These are phyloP conservation scores for Nematocida major DNA, from an alignment of 371 early-diverging fungal genomes.

Conservation along the genomic window DNA sequence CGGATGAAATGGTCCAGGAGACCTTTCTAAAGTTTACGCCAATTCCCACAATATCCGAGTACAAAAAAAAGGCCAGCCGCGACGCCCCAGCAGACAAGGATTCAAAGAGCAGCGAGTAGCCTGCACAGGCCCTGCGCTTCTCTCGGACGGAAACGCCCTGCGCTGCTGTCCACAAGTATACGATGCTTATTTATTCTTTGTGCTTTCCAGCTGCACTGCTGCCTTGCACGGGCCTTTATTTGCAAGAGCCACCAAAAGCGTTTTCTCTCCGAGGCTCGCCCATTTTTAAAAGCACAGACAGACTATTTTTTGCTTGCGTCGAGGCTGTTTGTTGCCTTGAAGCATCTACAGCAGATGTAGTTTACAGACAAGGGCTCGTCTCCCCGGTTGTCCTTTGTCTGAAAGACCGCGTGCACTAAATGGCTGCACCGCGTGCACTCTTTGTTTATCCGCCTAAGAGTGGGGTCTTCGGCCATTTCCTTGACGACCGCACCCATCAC, in stretches of 20 bases:
- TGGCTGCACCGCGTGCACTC: constrained; percentile 71
- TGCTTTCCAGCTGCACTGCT: too few relatives aligned
- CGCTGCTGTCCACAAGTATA: too few relatives aligned
- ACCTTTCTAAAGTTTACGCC: neutral
- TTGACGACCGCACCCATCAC: constrained; percentile 68
- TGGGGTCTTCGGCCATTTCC: constrained; percentile 75
- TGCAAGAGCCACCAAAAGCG: too few relatives aligned
- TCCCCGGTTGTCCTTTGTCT: constrained; percentile 72
- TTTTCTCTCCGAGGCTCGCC: too few relatives aligned
- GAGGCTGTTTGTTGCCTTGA: constrained; percentile 25
- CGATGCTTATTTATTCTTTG: too few relatives aligned
- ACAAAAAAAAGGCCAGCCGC: neutral
- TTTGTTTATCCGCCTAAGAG: constrained; percentile 69
- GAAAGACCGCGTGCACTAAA: constrained; percentile 74
- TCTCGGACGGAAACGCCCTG: too few relatives aligned
- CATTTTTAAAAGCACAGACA: too few relatives aligned
- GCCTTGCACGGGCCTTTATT: too few relatives aligned
- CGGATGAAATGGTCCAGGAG: neutral
- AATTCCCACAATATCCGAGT: neutral
- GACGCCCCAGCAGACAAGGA: neutral
- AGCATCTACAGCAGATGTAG: constrained; percentile 74
- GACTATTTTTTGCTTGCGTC: too few relatives aligned
- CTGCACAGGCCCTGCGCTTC: too few relatives aligned
- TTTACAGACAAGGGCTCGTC: constrained; percentile 82
- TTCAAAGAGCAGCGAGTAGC: too few relatives aligned